Evolutionary conservation across 768 basidiomycete genomes (phyloP), one percentile per base, ranked within the genome.

Genomic region (Trametes coccinea): DNA sequence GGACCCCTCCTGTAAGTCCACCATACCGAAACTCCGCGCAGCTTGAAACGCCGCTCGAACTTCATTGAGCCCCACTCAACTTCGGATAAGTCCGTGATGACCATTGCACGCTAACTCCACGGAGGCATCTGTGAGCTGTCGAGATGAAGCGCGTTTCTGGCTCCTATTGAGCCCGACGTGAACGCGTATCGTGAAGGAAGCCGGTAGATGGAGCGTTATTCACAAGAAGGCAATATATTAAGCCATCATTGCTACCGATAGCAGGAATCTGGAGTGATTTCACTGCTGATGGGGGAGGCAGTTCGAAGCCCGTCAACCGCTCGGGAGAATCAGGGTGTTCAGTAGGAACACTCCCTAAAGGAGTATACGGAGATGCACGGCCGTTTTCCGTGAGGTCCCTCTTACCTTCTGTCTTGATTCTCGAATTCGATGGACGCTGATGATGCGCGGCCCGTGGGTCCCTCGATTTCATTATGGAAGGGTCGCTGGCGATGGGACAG

Each of bases 381-480:
- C 46, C 37, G 49, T 57, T 40, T 30, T 46, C 61, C 50, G 49
- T 10, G 43, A n/a, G 29, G 13, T 11, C 51, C 50, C 47, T n/a
- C 31, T 17, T 37, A 16, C 55, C 50, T 30, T 58, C 46, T 54
- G 52, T 43, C 14, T 45, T 49, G 40, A 44, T 59, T 37, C 52
- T 43, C 50, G 41, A 44, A 39, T 43, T 34, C 41, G 40, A 47
- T 16, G 29, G 2, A 13, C 29, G 51, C 37, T 40, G 37, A 16
- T 51, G 55, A 39, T 62, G 29, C 27, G 31, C 51, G 43, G 44
- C 41, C 43, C 43, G 27, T 30, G 45, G 41, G 37, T 44, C 34
- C 34, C 49, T 39, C 49, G 49, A 53, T 22, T 62, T 62, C 61
- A 62, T 53, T 62, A 56, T 57, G 34, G 55, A 29, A 62, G 55